Percentiles rank a stretch among this genome's conserved stretches.
These are phyloP conservation scores for Mycena crocata DNA, from an alignment of 768 basidiomycete species.

Conservation along the genomic window DNA sequence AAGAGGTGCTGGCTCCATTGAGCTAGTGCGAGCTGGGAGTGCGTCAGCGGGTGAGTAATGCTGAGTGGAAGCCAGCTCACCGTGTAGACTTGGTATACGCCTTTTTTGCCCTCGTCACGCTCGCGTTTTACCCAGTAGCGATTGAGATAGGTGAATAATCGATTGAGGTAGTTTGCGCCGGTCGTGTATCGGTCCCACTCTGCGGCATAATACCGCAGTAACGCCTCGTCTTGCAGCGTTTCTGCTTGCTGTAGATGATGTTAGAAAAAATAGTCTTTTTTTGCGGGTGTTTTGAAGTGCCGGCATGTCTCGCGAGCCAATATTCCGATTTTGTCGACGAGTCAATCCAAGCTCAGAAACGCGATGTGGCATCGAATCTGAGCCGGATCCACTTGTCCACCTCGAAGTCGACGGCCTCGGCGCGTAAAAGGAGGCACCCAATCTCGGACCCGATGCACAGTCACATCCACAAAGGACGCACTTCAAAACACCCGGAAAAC, in stretches of 20 bases:
- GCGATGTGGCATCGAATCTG: neutral
- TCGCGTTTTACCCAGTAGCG: conserved; percentile 99
- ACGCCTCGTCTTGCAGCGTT: conserved; percentile 84
- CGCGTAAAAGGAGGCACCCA: neutral
- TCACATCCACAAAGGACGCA: neutral
- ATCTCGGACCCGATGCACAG: neutral
- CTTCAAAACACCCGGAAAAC: neutral
- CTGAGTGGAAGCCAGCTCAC: conserved; percentile 56
- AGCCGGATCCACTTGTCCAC: neutral
- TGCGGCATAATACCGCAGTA: conserved; percentile 89
- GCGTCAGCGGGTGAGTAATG: conserved; percentile 14
- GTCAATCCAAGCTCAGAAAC: neutral
- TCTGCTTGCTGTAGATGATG: conserved; percentile 72
- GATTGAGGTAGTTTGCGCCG: conserved; percentile 96
- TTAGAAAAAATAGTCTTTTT: conserved; percentile 5
- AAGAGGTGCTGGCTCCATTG: conserved; percentile 97
- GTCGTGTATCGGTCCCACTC: conserved; percentile 99
- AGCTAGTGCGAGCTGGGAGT: conserved; percentile 84
- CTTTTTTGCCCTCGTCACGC: conserved; percentile 95
- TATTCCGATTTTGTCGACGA: neutral
- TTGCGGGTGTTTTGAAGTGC: neutral
- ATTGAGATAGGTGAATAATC: conserved; percentile 97
- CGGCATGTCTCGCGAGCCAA: neutral
- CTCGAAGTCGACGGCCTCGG: neutral
- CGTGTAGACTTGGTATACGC: conserved; percentile 95